phyloP scores from a whole-genome alignment of 768 basidiomycete species.

The Tylopilus vinaceipallidus region DNA sequence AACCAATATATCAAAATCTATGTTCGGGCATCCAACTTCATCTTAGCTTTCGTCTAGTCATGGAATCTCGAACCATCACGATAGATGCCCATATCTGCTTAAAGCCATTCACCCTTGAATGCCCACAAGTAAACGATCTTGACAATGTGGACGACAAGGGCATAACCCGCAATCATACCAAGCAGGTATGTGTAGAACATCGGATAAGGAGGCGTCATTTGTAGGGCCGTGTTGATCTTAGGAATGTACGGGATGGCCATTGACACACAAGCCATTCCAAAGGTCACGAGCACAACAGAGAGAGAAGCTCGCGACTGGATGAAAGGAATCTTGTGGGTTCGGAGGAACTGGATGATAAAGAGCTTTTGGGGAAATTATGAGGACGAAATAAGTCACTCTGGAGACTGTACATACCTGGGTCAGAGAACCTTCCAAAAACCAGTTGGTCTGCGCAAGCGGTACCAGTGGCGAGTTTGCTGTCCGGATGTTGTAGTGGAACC shows the following conservation, averaged over 20 bases:
- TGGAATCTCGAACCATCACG: neutral
- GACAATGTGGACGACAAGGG: slow-evolving; percentile 26
- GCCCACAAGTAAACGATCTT: slow-evolving; percentile 26
- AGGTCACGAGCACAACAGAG: slow-evolving; percentile 27
- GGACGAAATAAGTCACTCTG: neutral
- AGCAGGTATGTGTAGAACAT: slow-evolving; percentile 29
- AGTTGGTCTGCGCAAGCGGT: slow-evolving; percentile 34
- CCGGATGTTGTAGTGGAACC: slow-evolving; percentile 33
- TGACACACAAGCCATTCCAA: slow-evolving; percentile 30
- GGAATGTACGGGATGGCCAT: slow-evolving; percentile 36
- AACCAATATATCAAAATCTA: neutral
- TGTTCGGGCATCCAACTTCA: neutral
- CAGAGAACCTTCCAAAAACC: slow-evolving; percentile 37
- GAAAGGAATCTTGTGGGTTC: slow-evolving; percentile 31
- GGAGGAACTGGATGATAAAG: slow-evolving; percentile 33
- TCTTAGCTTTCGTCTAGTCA: neutral
- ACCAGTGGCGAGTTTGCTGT: slow-evolving; percentile 28
- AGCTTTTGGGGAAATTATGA: slow-evolving; percentile 19
- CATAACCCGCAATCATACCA: slow-evolving; percentile 21
- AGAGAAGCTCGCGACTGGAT: slow-evolving; percentile 32
- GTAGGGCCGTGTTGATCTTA: slow-evolving; percentile 29
- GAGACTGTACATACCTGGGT: slow-evolving; percentile 33
- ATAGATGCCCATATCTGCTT: neutral
- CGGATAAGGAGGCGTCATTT: slow-evolving; percentile 27
- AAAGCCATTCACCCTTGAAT: slow-evolving; percentile 34